Evolutionary conservation across 2,329 filamentous ascomycete genomes (phyloP), one percentile per base, ranked within the genome.

Genomic region (Aspergillus pseudonomiae): DNA sequence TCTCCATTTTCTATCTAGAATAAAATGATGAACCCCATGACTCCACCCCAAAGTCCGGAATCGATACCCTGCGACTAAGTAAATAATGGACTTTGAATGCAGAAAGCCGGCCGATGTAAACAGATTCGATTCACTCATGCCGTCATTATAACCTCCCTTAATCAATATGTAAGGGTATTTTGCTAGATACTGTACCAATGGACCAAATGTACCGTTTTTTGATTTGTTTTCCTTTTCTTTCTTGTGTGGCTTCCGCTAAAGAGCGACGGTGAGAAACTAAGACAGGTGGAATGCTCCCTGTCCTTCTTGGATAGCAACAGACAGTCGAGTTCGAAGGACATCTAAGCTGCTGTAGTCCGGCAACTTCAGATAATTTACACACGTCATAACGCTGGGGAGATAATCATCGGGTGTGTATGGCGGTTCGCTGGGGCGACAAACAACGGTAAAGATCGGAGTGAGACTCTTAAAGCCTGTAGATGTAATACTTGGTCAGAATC

Each of bases 341-440:
- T 92, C 87, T 66, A 96, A 81, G 70, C 83, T 88, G 69, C 89
- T 94, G 80, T 99, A 99, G 79, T 99, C 93, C 24, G 95, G 95
- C 74, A 99, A 86, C 81, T 99, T 99, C 73, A 99, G 88, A 77
- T 99, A 99, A 79, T 99, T 99, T 79, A 97, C 95, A 77, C 96
- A 99, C 12, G 96, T 99, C 96, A 99, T 99, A 77, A 99, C 96
- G 76, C 94, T 98, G 14, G 96, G 95, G n/a, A 99, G 86, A 74
- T 98, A 99, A 81, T 99, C 95, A 74, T 99, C 95, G 5, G 94
- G 94, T 4, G 90, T 91, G 77, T 94, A 95, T 1, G 95, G 95
- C 19, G 93, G 89, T 75, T 99, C 95, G 78, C 92, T 96, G n/a
- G 94, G 94, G 79, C 97, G 97, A 85, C 95, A 98, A 50, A 99